Base-by-base conservation (phyloP, 768 basidiomycete genomes). In the Amanita fuliginea region DNA sequence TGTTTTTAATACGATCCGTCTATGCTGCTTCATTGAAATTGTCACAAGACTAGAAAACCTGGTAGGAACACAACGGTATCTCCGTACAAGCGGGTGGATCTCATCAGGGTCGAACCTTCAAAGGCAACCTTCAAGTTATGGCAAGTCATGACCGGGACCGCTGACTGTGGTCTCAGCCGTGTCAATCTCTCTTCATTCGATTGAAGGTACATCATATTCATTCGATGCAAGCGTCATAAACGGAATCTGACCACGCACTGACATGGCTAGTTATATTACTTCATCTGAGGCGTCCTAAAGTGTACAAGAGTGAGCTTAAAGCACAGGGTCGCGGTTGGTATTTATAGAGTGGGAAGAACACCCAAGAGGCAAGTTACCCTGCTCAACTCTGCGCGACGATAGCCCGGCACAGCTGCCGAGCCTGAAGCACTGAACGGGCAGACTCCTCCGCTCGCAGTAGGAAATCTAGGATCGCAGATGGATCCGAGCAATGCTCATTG, bases 221-320 rank as follows among this genome's bases (percentile, higher is more conserved):
- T n/a, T n/a, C n/a, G n/a, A n/a, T n/a, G n/a, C n/a, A n/a, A n/a
- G n/a, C n/a, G n/a, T n/a, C n/a, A 53, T 68, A 68, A 22, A 78
- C 70, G 55, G 76, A 76, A n/a, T n/a, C n/a, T n/a, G n/a, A n/a
- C 24, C 4, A 6, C 24, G 6, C 13, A 10, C 8, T 7, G 10
- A 28, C 28, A 26, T 28, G 8, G 28, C 8, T 9, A 9, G 28
- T 7, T 28, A 28, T 2, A n/a, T 5, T 9, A 2, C 8, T 1
- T 42, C 42, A 16, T 28, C 26, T 3, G 41, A 21, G 13, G 19
- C 14, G 42, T 42, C 42, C 6, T 10, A 14, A 36, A 36, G 13
- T 42, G 40, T 21, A 3, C 8, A 24, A 22, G 16, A 24, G 19
- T 13, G 3, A 18, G 21, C 14, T 24, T 10, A 9, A 9, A 39